These are phyloP conservation scores for Wickerhamomyces bisporus DNA, from an alignment of 805 yeast genomes.

Conservation along the genomic window DNA sequence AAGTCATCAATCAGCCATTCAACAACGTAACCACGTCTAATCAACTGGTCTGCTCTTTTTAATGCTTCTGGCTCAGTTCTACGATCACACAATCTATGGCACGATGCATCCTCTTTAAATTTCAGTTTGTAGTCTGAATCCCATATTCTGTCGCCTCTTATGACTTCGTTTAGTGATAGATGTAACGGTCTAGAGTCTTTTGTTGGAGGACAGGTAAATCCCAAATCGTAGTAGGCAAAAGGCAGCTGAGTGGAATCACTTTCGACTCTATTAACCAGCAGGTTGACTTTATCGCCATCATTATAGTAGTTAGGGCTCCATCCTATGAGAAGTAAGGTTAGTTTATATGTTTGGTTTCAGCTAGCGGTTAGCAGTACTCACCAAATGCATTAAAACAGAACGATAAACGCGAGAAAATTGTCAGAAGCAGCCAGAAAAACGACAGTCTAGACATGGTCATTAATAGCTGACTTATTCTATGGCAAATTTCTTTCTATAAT, in stretches of 20 bases:
- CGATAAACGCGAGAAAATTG: neutral
- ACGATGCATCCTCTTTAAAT: constrained; percentile 62
- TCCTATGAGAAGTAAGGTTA: constrained; percentile 15
- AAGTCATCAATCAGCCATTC: constrained; percentile 82
- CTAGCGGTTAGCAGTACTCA: neutral
- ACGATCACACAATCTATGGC: constrained; percentile 65
- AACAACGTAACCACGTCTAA: constrained; percentile 65
- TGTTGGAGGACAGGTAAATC: constrained; percentile 73
- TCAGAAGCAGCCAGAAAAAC: neutral
- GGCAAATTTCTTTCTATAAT: too few species aligned
- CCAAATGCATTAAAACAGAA: neutral
- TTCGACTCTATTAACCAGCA: constrained; percentile 72
- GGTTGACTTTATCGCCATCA: constrained; percentile 57
- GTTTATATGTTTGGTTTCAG: neutral
- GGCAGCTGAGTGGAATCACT: constrained; percentile 77
- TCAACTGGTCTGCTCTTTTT: constrained; percentile 52
- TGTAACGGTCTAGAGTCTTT: constrained; percentile 52
- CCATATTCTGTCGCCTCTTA: constrained; percentile 78
- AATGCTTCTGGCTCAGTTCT: constrained; percentile 47
- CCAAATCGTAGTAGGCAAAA: constrained; percentile 68
- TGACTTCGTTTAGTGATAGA: constrained; percentile 68
- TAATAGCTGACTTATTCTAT: too few species aligned
- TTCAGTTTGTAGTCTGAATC: constrained; percentile 61
- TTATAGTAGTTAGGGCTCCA: constrained; percentile 34
- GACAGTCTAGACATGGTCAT: neutral